phyloP scores from a whole-genome alignment of 805 yeast genomes.

The Barnettozyma botsteinii region DNA sequence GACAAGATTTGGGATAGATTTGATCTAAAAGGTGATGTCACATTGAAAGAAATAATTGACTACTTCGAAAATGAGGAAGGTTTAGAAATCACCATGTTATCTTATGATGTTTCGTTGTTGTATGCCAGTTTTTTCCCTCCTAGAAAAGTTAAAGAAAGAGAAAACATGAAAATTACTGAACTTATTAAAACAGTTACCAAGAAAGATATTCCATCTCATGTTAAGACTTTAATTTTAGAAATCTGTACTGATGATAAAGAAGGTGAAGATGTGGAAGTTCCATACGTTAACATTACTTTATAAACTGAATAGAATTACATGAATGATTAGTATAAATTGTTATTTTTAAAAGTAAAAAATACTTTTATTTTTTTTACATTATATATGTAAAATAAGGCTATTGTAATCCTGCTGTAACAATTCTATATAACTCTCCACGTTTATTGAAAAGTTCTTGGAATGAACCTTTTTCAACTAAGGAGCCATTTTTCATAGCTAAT shows the following conservation, averaged over 20 bases:
- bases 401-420: conserved; percentile 23
- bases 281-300: conserved; percentile 67
- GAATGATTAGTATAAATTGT: background rate
- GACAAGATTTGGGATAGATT: conserved; percentile 96
- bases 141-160: conserved; percentile 77
- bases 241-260: conserved; percentile 86
- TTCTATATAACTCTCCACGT: conserved; percentile 28
- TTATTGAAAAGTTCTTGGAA: conserved; percentile 25
- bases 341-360: background rate
- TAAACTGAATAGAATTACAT: conserved; percentile 13
- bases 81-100: conserved; percentile 82
- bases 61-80: conserved; percentile 80
- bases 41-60: conserved; percentile 66
- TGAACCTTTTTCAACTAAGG: conserved; percentile 40
- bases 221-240: conserved; percentile 77
- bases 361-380: background rate
- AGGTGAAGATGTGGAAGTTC: conserved; percentile 96
- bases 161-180: conserved; percentile 59
- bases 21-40: conserved; percentile 70
- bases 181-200: conserved; percentile 81
- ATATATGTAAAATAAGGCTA: background rate
- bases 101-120: conserved; percentile 82
- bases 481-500: conserved; percentile 45
- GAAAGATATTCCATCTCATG: conserved; percentile 69
- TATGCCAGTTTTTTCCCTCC: conserved; percentile 95